These are phyloP conservation scores for Phylloporus arenicola DNA, from an alignment of 768 basidiomycete species.

Conservation along the genomic window DNA sequence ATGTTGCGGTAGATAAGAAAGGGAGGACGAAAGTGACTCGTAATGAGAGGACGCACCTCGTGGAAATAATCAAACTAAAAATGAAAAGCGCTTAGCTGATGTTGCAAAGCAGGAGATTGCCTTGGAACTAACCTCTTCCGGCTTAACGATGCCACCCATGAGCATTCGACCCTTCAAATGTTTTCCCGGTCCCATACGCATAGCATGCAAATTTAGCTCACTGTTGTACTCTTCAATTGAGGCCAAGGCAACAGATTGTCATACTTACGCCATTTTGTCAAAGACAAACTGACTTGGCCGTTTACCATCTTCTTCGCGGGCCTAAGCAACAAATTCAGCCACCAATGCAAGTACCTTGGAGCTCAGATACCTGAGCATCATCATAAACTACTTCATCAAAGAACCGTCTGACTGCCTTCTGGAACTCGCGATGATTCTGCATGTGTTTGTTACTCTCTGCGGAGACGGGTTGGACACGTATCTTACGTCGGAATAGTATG, in stretches of 20 bases:
- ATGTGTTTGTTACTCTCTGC: constrained; percentile 7
- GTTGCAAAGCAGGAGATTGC: not conserved
- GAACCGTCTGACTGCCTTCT: constrained; percentile 51
- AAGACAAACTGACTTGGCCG: constrained; percentile 71
- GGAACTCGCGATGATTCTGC: constrained; percentile 46
- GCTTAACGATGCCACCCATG: constrained; percentile 68
- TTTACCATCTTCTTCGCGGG: constrained; percentile 87
- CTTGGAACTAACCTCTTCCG: constrained; percentile 52
- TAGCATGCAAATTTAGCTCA: constrained; percentile 73
- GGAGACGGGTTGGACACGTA: not conserved
- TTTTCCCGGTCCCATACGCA: constrained; percentile 88
- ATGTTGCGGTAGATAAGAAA: not conserved
- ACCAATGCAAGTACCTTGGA: constrained; percentile 11
- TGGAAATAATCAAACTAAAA: constrained; percentile 65
- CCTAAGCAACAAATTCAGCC: constrained; percentile 26
- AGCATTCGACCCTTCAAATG: constrained; percentile 75
- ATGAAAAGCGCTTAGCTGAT: constrained; percentile 15
- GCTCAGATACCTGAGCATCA: constrained; percentile 29
- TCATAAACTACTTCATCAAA: constrained; percentile 59
- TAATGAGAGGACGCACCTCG: constrained; percentile 43
- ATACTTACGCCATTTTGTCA: constrained; percentile 70
- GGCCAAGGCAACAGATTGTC: not conserved
- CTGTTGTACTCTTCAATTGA: constrained; percentile 25
- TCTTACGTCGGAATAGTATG: constrained; percentile 64
- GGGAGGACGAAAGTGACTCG: not conserved